Evolutionary conservation across 1,139 yeast genomes (phyloP), one percentile per base, ranked within the genome.

Genomic region (Hemisphaericaspora xylanilytica): DNA sequence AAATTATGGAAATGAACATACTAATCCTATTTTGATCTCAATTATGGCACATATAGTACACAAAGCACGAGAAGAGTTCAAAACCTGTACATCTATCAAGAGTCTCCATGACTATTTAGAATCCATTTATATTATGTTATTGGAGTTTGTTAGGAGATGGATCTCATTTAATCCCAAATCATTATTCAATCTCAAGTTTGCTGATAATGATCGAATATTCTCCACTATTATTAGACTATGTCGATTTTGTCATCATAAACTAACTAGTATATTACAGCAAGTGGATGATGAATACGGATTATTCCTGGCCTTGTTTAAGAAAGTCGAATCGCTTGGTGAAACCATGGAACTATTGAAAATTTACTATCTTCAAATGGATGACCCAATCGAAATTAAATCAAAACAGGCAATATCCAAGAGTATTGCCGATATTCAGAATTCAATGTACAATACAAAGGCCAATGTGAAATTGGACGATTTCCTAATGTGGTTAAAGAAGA

Each of bases 141-240:
- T 33, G 5, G 33, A 37, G 6, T 52, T 65, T 34, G 20, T 52
- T 6, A 47, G 47, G 13, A 33, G 45, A 0, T 69, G 74, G 74
- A 41, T 67, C 2, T 51, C 61, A 0, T 56, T 61, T 35, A 25
- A 51, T 5, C 16, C 34, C 5, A 45, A 44, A 14, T 43, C 53
- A 44, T 52, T 67, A 4, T 68, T 55, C 46, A 64, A 64, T 44
- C 55, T 65, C 2, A 46, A 59, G 12, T 53, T 55, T 21, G 52
- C 56, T 2, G 71, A 71, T 3, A 67, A 68, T 45, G 49, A 51
- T 3, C 56, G 50, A 11, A 45, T 69, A 9, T 67, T 69, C 39
- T 47, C 49, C 6, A 71, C 59, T 1, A 32, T 56, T 1, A 16
- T 40, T 5, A 44, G 41, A 33, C 40, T 55, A 24, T 33, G 51